These are phyloP conservation scores for Carallia brachiata DNA, from an alignment of 345 rosid species.

Conservation along the genomic window DNA sequence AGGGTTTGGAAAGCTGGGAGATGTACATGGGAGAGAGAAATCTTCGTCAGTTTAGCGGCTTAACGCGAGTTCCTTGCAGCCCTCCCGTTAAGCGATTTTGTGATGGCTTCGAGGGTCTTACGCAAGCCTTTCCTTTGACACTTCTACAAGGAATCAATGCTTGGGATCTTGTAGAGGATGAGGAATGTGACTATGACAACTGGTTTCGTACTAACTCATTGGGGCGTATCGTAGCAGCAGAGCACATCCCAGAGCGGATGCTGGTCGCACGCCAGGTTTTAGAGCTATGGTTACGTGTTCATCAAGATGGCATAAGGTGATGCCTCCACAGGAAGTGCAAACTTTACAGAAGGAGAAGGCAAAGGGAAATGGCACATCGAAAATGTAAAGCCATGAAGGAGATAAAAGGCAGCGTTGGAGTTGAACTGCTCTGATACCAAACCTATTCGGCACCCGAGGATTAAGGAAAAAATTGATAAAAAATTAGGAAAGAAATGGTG, in stretches of 20 bases:
- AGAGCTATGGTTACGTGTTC: not conserved
- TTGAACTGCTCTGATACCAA: too few relatives aligned
- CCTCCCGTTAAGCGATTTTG: not conserved
- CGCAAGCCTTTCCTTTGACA: not conserved
- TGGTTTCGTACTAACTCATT: too few relatives aligned
- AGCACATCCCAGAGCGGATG: too few relatives aligned
- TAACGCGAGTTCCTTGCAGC: not conserved
- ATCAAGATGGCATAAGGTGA: not conserved
- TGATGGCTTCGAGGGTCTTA: not conserved
- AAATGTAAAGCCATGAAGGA: not conserved
- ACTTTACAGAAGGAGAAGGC: not conserved
- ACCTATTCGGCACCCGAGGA: too few relatives aligned
- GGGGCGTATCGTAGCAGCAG: too few relatives aligned
- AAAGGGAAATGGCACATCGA: not conserved
- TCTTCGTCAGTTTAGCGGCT: not conserved
- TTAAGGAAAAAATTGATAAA: too few relatives aligned
- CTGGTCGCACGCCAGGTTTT: not conserved
- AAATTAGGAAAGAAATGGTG: too few relatives aligned
- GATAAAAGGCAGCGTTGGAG: not conserved
- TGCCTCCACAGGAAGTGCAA: not conserved
- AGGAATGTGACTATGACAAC: not conserved
- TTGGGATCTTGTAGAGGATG: not conserved
- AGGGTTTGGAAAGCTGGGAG: conserved; percentile 7
- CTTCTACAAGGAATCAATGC: not conserved
- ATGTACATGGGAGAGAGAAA: conserved; percentile 3